These are phyloP conservation scores for Malus orientalis DNA, from an alignment of 306 rosid species.

Conservation along the genomic window DNA sequence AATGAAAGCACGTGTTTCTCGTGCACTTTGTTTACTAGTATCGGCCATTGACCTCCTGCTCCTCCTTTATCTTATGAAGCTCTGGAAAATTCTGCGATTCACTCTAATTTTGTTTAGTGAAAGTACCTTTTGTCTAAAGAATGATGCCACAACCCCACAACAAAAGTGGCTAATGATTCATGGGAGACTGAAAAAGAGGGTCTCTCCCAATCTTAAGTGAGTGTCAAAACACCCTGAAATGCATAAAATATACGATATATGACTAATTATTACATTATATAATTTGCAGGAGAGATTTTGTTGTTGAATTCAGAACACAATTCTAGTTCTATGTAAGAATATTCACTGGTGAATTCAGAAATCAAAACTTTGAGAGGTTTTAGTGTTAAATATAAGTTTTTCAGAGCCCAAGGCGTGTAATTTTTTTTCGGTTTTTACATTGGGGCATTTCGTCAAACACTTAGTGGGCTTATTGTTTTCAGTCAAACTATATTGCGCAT, in stretches of 20 bases:
- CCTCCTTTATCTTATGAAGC: background rate
- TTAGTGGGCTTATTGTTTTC: too few species aligned
- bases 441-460: too few species aligned
- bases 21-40: background rate
- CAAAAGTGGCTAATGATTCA: background rate
- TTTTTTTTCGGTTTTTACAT: too few species aligned
- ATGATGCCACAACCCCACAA: background rate
- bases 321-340: too few species aligned
- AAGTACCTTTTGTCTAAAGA: background rate
- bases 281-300: too few species aligned
- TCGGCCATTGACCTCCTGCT: background rate
- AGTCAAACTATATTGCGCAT: too few species aligned
- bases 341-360: too few species aligned
- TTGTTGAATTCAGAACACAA: too few species aligned
- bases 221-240: background rate
- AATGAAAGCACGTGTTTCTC: background rate
- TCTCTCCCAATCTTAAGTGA: background rate
- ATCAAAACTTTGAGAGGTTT: too few species aligned
- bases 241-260: too few species aligned
- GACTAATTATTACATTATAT: background rate
- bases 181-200: background rate
- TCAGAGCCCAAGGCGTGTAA: fast-evolving
- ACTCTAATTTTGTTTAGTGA: background rate
- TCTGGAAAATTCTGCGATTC: background rate
- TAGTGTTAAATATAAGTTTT: too few species aligned